phyloP scores from a whole-genome alignment of 2,329 filamentous ascomycete species.

The Phialemoniopsis sp. region DNA sequence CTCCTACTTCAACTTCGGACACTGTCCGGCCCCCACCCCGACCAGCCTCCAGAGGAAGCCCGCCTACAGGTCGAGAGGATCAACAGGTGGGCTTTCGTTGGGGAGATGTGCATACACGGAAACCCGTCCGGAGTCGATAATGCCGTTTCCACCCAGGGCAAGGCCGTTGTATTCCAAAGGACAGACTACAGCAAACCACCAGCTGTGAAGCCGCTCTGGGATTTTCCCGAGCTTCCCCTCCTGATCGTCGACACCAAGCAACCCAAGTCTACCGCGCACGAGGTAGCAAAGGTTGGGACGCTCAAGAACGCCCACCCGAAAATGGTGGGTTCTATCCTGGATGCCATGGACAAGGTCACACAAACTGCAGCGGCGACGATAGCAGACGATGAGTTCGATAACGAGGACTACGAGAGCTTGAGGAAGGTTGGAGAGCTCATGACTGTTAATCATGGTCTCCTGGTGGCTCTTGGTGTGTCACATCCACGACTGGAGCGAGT shows the following conservation, averaged over 20 bases:
- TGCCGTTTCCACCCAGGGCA: conserved; percentile 89
- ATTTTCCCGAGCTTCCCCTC: conserved; percentile 88
- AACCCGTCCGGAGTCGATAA: conserved; percentile 97
- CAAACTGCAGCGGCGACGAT: conserved; percentile 51
- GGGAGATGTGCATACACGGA: conserved; percentile 95
- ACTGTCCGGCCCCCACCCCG: conserved; percentile 83
- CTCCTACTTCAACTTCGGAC: conserved; percentile 85
- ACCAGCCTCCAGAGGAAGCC: conserved; percentile 86
- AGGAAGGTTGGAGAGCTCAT: conserved; percentile 80
- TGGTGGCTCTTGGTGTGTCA: conserved; percentile 89
- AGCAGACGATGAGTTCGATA: conserved; percentile 62
- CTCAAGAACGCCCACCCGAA: conserved; percentile 69
- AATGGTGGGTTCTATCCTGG: conserved; percentile 75
- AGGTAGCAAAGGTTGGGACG: conserved; percentile 80
- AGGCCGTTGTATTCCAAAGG: conserved; percentile 87
- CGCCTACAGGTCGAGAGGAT: conserved; percentile 88
- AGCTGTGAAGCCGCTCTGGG: conserved; percentile 69
- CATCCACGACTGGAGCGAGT: conserved; percentile 91
- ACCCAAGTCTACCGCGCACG: conserved; percentile 75
- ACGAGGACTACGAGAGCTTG: conserved; percentile 55
- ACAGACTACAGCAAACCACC: conserved; percentile 75
- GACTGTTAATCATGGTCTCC: conserved; percentile 86
- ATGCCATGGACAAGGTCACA: conserved; percentile 76
- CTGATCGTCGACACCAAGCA: conserved; percentile 87
- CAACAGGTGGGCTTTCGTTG: conserved; percentile 96